phyloP scores from a whole-genome alignment of 2,329 filamentous ascomycete species.

The Colletotrichum zoysiae region DNA sequence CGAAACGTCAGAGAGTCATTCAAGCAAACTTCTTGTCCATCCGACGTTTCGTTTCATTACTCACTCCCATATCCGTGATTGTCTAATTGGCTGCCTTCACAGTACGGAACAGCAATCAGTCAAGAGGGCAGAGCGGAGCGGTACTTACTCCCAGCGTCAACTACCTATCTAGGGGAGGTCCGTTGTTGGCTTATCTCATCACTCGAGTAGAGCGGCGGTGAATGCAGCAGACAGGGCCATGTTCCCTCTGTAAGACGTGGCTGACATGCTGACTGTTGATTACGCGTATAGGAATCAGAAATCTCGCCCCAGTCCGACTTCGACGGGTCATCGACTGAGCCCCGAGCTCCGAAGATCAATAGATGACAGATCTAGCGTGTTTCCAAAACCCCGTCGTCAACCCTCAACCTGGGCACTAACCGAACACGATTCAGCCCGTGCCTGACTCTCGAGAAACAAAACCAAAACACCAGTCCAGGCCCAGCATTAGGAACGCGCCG shows the following conservation, averaged over 20 bases:
- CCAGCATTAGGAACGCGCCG: neutral
- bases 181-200: no score
- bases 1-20: neutral
- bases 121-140: neutral
- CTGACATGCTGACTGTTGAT: neutral
- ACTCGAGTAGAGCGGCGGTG: neutral
- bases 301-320: constrained; percentile 24
- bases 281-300: neutral
- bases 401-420: constrained; percentile 18
- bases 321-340: constrained; percentile 15
- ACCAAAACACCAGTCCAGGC: neutral
- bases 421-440: constrained; percentile 18
- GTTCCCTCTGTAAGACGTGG: neutral
- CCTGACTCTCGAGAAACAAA: neutral
- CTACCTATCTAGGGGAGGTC: no score
- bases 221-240: neutral
- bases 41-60: neutral
- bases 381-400: neutral
- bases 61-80: no score
- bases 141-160: no score
- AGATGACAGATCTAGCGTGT: constrained; percentile 23
- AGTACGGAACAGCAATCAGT: neutral
- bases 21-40: neutral
- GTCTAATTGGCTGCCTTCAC: neutral
- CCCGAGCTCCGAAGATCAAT: constrained; percentile 11